phyloP scores from a whole-genome alignment of 805 yeast genomes.

The Pichia nakasei region DNA sequence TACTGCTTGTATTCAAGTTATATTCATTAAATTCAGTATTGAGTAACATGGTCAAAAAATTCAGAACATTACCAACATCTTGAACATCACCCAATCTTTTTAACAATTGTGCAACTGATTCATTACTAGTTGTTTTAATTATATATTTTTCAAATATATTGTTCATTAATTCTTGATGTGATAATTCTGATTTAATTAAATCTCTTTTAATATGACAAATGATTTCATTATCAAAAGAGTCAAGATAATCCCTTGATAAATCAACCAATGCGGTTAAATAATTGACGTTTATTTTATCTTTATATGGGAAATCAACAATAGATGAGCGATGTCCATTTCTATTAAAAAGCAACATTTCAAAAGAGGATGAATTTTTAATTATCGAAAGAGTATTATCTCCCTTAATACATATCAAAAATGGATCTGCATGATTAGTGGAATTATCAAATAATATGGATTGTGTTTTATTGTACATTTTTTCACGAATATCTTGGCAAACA shows the following conservation, averaged over 20 bases:
- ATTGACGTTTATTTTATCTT: slow-evolving; percentile 6
- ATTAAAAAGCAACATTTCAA: slow-evolving; percentile 29
- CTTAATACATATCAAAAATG: slow-evolving; percentile 27
- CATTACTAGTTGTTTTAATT: slow-evolving; percentile 32
- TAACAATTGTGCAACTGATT: slow-evolving; percentile 31
- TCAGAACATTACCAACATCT: slow-evolving; percentile 25
- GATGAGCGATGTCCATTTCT: neutral
- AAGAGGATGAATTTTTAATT: slow-evolving; percentile 25
- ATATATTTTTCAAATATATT: slow-evolving; percentile 35
- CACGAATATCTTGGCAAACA: slow-evolving; percentile 57
- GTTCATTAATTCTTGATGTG: slow-evolving; percentile 30
- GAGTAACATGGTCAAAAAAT: slow-evolving; percentile 27
- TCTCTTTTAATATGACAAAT: slow-evolving; percentile 27
- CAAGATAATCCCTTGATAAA: slow-evolving; percentile 6
- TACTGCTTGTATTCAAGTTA: slow-evolving; percentile 14
- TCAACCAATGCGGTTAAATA: slow-evolving; percentile 3
- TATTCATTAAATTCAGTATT: slow-evolving; percentile 16
- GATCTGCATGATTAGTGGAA: slow-evolving; percentile 12
- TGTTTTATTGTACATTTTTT: slow-evolving; percentile 46
- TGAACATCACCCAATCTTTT: slow-evolving; percentile 14
- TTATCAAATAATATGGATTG: slow-evolving; percentile 33
- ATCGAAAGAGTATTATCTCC: slow-evolving; percentile 25
- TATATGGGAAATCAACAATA: neutral
- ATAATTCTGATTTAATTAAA: slow-evolving; percentile 27
- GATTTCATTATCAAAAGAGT: slow-evolving; percentile 31